Percentiles rank a stretch among this genome's conserved stretches.
phyloP scores from a whole-genome alignment of 2,329 filamentous ascomycete species.

The Xylaria polymorpha region DNA sequence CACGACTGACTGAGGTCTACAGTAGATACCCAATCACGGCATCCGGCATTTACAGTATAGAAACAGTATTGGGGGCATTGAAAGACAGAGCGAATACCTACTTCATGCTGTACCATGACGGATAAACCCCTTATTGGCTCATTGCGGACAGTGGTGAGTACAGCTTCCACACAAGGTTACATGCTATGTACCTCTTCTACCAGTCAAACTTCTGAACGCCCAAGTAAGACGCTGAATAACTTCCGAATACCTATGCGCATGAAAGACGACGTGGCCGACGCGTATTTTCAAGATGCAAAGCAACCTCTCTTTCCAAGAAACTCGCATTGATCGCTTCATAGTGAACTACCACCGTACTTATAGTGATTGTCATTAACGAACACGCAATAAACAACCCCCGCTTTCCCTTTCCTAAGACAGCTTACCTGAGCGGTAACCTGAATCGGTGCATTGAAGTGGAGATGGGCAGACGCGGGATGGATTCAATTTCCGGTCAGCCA shows the following conservation, averaged over 20 bases:
- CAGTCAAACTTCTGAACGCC: background rate
- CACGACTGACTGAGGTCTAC: too few species aligned
- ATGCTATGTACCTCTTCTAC: background rate
- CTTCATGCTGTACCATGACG: background rate
- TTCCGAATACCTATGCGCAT: background rate
- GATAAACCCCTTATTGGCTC: slow-evolving; percentile 18
- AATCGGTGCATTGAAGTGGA: slow-evolving; percentile 1
- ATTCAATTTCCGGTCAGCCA: background rate
- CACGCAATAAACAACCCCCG: background rate
- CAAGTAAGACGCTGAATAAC: background rate
- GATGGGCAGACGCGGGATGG: background rate
- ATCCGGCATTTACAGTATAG: slow-evolving; percentile 5
- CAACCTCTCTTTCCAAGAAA: background rate
- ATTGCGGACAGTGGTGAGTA: background rate
- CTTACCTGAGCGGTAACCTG: background rate
- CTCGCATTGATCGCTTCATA: background rate
- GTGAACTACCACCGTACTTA: background rate
- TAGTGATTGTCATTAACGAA: background rate
- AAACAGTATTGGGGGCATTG: background rate
- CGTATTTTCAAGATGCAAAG: background rate
- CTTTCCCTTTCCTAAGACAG: slow-evolving; percentile 2
- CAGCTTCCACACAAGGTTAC: background rate
- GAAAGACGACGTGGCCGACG: background rate
- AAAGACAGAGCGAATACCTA: background rate
- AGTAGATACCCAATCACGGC: slow-evolving; percentile 29